phyloP scores from a whole-genome alignment of 176 grass and related monocot genomes.

The Lolium perenne region DNA sequence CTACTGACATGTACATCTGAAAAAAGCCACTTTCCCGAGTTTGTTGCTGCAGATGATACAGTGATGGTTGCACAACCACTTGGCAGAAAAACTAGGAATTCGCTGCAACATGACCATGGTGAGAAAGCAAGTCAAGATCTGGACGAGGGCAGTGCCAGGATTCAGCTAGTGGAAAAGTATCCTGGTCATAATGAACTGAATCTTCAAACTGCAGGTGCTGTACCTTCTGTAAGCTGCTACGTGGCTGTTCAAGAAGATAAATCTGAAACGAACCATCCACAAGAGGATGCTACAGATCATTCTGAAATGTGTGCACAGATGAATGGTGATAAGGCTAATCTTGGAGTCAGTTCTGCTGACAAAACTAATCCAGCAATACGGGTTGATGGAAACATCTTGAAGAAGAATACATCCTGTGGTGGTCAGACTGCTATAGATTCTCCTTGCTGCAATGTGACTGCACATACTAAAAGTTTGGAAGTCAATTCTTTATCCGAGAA shows the following conservation, averaged over 20 bases:
- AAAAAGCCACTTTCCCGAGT: conserved; percentile 21
- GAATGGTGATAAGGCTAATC: conserved; percentile 11
- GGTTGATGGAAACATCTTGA: conserved; percentile 35
- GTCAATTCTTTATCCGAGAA: conserved; percentile 15
- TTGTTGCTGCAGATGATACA: conserved; percentile 11
- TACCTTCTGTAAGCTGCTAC: conserved; percentile 37
- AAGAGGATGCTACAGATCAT: conserved; percentile 37
- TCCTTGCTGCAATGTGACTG: conserved; percentile 23
- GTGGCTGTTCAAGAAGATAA: conserved; percentile 24
- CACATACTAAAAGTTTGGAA: conserved; percentile 40
- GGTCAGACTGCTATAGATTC: conserved; percentile 18
- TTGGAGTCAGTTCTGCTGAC: background rate
- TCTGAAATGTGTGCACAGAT: background rate
- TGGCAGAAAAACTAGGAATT: conserved; percentile 32
- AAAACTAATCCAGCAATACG: conserved; percentile 30
- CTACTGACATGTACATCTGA: conserved; percentile 24
- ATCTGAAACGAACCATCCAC: conserved; percentile 30
- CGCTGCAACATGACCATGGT: conserved; percentile 31
- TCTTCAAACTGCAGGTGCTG: background rate
- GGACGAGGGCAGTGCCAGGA: conserved; percentile 18
- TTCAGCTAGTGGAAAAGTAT: conserved; percentile 30
- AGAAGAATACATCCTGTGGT: conserved; percentile 29
- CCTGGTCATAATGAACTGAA: conserved; percentile 15
- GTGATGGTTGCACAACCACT: conserved; percentile 15
- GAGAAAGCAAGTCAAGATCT: conserved; percentile 41